Base-by-base conservation (phyloP, 192 early-diverging fungal species). In the Coemansia sp. region DNA sequence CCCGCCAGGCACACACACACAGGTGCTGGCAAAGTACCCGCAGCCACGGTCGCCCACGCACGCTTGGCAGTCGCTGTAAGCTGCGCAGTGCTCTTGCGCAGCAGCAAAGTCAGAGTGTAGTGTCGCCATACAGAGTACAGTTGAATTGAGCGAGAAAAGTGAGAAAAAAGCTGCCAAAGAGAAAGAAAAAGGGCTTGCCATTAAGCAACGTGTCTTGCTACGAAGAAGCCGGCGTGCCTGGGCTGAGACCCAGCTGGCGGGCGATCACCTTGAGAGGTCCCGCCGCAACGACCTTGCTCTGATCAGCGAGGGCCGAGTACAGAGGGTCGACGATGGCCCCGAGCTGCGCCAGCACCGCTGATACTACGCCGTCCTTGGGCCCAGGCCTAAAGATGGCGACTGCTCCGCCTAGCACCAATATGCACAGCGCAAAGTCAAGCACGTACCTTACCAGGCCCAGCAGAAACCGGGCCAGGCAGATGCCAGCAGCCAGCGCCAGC, bases 1-100 rank as follows among this genome's bases (percentile, higher is more conserved):
- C 55, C 66, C 58, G 38, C 76, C 76, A 29, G 76, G 66, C 18
- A 79, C 76, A 14, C 76, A 79, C 12, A 50, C 33, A 34, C 43
- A 56, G 0, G 65, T 68, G 61, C 60, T 43, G 40, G 43, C 41
- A 63, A 72, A 72, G 66, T 56, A 79, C 21, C 76, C 76, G 57
- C 76, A 79, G n/a, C 17, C 21, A 24, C 54, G 54, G 39, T 65
- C 55, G 14, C 33, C 34, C 38, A 72, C 70, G 36, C 76, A 79
- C 55, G 58, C 62, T 38, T 27, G 52, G 41, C 76, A 79, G 52
- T 26, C 37, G 3, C 8, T 66, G 50, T 72, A 56, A 11, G 14
- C 17, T 24, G 62, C 60, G 29, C 76, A 72, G 27, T 40, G 27
- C 29, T 24, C 24, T 27, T 9, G 33, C 8, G 34, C n/a, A 10